Base-by-base conservation (phyloP, 140 eudicot species). In the Senecio squalidus region DNA sequence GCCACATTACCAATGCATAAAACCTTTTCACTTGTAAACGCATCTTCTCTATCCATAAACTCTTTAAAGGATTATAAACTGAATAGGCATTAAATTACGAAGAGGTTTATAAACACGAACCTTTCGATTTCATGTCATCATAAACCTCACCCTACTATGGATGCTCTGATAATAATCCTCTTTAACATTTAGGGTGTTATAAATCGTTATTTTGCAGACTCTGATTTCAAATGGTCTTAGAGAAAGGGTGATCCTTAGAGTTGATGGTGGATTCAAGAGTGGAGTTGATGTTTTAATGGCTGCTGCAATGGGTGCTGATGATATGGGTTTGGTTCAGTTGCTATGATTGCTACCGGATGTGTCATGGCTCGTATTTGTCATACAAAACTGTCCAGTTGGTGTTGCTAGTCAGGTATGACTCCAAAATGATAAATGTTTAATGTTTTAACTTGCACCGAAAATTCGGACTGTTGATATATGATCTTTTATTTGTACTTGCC, bases 241-340 rank as follows among this genome's bases (percentile, higher is more conserved):
- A 77, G 96, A 87, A 81, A 77, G 98, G 69, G 98, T 92, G 34
- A 78, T 87, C 69, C 89, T 92, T 14, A 74, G 96, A 75, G 98
- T 92, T 41, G 98, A 92, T 69, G 98, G 98, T 28, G 98, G 98
- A 11, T 84, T 92, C 69, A 92, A 87, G 77, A 92, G 96, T 72
- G 98, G 98, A 57, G 79, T 87, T 56, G 98, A 92, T 75, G 98
- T 92, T 48, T 60, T 92, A 17, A 92, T 92, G 96, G 98, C 93
- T 61, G 96, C 98, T 70, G 80, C 85, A 65, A 81, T 92, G 96
- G 98, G 98, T 76, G 98, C 98, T 45, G 98, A 92, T 79, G 98
- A 62, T 92, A 84, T 41, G 98, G 98, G 40, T 92, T 92, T 66
- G 98, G 96, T 69, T 87, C 98, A 4, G 62, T 87, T 55, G 96